Evolutionary conservation across 2,329 filamentous ascomycete species (phyloP), one percentile per base, ranked within the genome.

Genomic region (Ophiocordyceps polyrhachis-furcata): DNA sequence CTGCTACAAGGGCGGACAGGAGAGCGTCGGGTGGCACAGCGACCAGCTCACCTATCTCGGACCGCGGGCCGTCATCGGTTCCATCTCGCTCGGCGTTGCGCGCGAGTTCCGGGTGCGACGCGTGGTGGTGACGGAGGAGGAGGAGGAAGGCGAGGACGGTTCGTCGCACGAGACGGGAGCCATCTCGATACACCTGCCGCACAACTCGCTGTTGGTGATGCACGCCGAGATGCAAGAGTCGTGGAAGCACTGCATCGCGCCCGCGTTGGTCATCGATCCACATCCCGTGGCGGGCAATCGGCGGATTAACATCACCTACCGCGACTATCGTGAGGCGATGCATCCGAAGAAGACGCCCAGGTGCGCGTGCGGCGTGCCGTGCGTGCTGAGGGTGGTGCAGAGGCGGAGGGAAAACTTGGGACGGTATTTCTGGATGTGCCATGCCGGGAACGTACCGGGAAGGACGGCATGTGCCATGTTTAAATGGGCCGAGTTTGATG

Each of bases 161-260:
- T 13, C 66, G 21, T 23, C 73, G 2, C 81, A 91, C 50, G 70
- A 73, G 0, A 76, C 83, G 55, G 89, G 88, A 4, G 88, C 94
- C 57, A 89, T 96, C 47, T 79, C 86, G 1, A 91, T 96, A 40
- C 86, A 95, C 53, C 75, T 96, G 0, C 89, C 89, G 0, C 91
- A 96, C 61, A 96, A 96, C 59, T 93, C 85, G 0, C 71, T 96
- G 0, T 70, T 98, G 0, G 70, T 96, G 11, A 96, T 98, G 91
- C 88, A 96, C 56, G 88, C 89, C 1, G 86, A 93, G 57, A 96
- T 94, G 85, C 89, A 96, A 57, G 89, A 96, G 57, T 81, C 83
- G 56, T 96, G 87, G 87, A 96, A 95, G 60, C 91, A 98, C 60
- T 74, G 76, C 51, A 83, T 98, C 40, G 70, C 78, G 0, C 83